Conservation (phyloP, 2,329 filamentous ascomycete species). For the Epichloe gansuensis region DNA sequence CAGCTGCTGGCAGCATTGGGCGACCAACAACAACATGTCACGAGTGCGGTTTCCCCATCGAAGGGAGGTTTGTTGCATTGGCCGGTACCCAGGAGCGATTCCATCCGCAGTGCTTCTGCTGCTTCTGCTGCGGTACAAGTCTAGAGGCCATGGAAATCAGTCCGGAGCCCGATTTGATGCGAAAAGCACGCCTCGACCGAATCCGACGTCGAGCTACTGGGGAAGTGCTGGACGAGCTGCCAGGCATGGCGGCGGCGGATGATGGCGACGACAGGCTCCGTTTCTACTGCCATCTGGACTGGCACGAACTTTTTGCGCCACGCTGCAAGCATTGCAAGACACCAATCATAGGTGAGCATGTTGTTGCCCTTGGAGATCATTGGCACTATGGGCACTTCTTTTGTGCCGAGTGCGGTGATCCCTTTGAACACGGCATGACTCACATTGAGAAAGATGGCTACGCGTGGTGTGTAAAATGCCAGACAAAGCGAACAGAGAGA, state of each 20-base stretch:
- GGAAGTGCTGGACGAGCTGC: constrained; percentile 47
- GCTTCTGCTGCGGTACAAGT: constrained; percentile 72
- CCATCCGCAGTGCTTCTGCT: constrained; percentile 86
- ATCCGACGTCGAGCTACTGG: constrained; percentile 49
- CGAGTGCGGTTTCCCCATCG: constrained; percentile 71
- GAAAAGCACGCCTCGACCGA: constrained; percentile 58
- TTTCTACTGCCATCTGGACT: constrained; percentile 98
- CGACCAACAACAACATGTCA: constrained; percentile 64
- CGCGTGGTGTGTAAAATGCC: constrained; percentile 89
- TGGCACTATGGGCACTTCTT: constrained; percentile 99
- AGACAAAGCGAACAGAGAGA: constrained; percentile 81
- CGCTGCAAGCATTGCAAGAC: constrained; percentile 94
- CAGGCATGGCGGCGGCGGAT: constrained; percentile 50
- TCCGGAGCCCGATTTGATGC: constrained; percentile 67
- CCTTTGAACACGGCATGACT: constrained; percentile 60
- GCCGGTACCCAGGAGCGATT: constrained; percentile 63
- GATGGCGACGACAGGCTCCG: constrained; percentile 63
- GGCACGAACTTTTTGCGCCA: constrained; percentile 86
- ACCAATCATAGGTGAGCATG: constrained; percentile 88
- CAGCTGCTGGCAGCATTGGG: constrained; percentile 31
- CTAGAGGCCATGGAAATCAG: constrained; percentile 96
- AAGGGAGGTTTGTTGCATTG: constrained; percentile 79
- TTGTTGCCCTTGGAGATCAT: constrained; percentile 85
- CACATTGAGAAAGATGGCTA: constrained; percentile 93
- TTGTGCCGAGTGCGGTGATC: constrained; percentile 95